Conservation (phyloP, 1,284 basidiomycete species). For the Cystobasidiaceae sp. region DNA sequence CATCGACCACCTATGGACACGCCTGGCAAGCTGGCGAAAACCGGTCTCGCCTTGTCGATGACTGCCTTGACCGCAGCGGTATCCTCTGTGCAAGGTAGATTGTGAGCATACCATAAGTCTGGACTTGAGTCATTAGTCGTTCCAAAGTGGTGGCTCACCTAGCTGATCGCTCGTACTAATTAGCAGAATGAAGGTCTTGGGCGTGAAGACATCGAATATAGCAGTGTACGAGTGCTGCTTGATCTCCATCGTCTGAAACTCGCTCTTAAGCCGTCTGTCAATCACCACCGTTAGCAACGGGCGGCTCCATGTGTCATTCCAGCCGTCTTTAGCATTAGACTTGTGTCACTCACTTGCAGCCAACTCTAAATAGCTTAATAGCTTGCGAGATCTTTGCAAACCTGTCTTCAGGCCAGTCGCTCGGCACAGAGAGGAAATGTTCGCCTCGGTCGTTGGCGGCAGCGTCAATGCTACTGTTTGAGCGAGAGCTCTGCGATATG, state of each 20-base stretch:
- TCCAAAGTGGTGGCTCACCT: background rate
- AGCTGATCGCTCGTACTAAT: conserved; percentile 55
- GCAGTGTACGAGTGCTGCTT: conserved; percentile 59
- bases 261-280: conserved; percentile 20
- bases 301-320: too few species aligned
- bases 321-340: background rate
- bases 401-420: conserved; percentile 31
- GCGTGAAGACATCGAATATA: conserved; percentile 88
- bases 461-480: conserved; percentile 1
- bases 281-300: background rate
- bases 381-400: conserved; percentile 34
- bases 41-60: conserved; percentile 25
- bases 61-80: conserved; percentile 17
- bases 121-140: background rate
- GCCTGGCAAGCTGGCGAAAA: conserved; percentile 22
- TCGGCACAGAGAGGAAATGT: background rate
- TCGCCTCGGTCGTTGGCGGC: conserved; percentile 8
- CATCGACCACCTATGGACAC: conserved; percentile 18
- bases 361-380: conserved; percentile 33
- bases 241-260: conserved; percentile 34
- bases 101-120: background rate
- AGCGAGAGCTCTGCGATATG: conserved; percentile 56
- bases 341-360: conserved; percentile 20
- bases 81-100: background rate
- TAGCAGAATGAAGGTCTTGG: conserved; percentile 88